These are phyloP conservation scores for Podaxis sp. DNA, from an alignment of 768 basidiomycete genomes.

Conservation along the genomic window DNA sequence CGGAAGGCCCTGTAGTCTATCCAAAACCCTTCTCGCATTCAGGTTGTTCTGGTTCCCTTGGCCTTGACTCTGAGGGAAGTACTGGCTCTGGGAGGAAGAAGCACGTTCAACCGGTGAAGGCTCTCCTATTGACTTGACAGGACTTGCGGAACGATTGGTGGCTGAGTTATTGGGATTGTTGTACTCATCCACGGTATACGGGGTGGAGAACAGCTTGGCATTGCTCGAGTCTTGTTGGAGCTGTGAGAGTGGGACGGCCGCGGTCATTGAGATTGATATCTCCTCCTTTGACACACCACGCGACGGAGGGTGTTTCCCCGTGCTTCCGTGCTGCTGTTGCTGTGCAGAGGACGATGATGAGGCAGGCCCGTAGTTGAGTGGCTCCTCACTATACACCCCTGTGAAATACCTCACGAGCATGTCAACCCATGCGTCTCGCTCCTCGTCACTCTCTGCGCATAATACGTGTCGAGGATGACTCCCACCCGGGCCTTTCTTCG, in stretches of 20 bases:
- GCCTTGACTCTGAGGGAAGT: conserved; percentile 12
- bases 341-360: conserved; percentile 22
- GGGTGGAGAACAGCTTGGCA: conserved; percentile 54
- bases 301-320: conserved; percentile 22
- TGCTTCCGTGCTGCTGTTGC: conserved; percentile 31
- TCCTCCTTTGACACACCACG: conserved; percentile 57
- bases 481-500: conserved; percentile 66
- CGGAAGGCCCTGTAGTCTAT: conserved; percentile 40
- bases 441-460: conserved; percentile 93
- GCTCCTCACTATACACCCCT: conserved; percentile 75
- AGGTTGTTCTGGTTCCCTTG: conserved; percentile 13
- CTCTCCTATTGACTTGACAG: conserved; percentile 44
- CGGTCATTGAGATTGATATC: conserved; percentile 38
- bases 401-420: conserved; percentile 86
- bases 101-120: conserved; percentile 42
- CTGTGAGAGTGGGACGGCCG: conserved; percentile 53
- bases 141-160: conserved; percentile 40
- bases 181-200: conserved; percentile 33
- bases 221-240: conserved; percentile 50
- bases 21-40: conserved; percentile 26
- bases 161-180: not conserved
- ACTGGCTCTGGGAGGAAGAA: conserved; percentile 26
- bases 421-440: conserved; percentile 93
- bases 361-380: conserved; percentile 28
- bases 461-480: conserved; percentile 83